Percentiles rank a stretch among this genome's conserved stretches.
These are phyloP conservation scores for Triticum urartu DNA, from an alignment of 176 grass and related monocot species.

Conservation along the genomic window DNA sequence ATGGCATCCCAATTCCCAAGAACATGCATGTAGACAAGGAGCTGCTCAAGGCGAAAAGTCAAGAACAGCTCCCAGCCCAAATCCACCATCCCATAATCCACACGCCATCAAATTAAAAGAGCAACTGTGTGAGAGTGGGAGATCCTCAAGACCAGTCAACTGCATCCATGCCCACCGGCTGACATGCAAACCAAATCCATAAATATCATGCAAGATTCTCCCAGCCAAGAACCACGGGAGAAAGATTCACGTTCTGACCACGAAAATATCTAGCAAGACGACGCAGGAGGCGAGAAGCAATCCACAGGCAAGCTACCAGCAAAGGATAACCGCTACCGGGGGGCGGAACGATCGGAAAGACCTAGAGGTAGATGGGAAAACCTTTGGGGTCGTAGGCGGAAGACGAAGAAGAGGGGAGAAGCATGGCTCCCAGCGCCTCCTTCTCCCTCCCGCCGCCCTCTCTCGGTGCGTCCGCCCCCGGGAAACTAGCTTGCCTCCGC, in stretches of 20 bases:
- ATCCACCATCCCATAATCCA: background rate
- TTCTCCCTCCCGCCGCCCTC: background rate
- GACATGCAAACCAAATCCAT: slow-evolving; percentile 16
- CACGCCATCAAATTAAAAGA: background rate
- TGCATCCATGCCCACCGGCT: background rate
- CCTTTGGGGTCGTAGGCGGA: slow-evolving; percentile 38
- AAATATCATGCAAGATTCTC: slow-evolving; percentile 24
- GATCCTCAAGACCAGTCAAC: slow-evolving; percentile 32
- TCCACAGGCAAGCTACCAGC: no score
- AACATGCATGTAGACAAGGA: slow-evolving; percentile 9
- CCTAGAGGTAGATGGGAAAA: background rate
- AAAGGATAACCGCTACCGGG: no score
- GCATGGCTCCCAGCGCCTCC: slow-evolving; percentile 46
- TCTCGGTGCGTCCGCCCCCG: slow-evolving; percentile 38
- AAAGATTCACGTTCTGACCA: background rate
- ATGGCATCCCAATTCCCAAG: slow-evolving; percentile 1
- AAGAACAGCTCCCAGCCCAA: background rate
- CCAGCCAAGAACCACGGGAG: background rate
- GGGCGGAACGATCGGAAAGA: background rate
- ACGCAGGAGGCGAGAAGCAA: background rate
- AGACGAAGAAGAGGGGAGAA: slow-evolving; percentile 42
- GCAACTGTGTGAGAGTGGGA: background rate
- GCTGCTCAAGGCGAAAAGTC: background rate
- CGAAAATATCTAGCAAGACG: background rate
- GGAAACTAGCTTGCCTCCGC: background rate